phyloP scores from a whole-genome alignment of 768 basidiomycete genomes.

The Guyanaporus albipodus region DNA sequence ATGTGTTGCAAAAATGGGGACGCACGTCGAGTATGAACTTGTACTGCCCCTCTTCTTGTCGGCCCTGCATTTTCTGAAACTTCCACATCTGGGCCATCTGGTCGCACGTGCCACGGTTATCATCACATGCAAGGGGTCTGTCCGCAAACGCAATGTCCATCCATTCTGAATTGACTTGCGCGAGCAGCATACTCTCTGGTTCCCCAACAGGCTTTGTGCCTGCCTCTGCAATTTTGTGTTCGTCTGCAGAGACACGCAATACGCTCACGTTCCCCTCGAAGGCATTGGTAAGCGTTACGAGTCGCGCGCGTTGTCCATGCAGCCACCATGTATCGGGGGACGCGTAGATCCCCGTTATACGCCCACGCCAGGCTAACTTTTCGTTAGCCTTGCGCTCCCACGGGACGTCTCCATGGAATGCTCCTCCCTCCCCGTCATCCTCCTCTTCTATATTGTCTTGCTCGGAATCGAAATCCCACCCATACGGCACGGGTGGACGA shows the following conservation, averaged over 20 bases:
- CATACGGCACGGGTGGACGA: conserved; percentile 44
- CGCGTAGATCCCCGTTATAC: conserved; percentile 60
- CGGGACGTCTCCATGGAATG: conserved; percentile 46
- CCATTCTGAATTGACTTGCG: conserved; percentile 47
- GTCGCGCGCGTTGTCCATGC: conserved; percentile 45
- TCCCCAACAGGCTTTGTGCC: conserved; percentile 33
- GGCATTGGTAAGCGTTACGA: conserved; percentile 43
- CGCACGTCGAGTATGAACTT: conserved; percentile 59
- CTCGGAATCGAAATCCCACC: conserved; percentile 42
- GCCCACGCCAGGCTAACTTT: conserved; percentile 67
- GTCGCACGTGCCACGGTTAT: conserved; percentile 32
- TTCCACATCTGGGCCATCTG: conserved; percentile 45
- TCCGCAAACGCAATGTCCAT: conserved; percentile 61
- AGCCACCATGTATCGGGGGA: conserved; percentile 41
- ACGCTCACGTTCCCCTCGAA: conserved; percentile 38
- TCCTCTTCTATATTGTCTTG: not conserved
- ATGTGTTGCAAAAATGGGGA: not conserved
- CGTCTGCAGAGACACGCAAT: conserved; percentile 32
- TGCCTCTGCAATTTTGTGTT: conserved; percentile 20
- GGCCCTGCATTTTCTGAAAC: conserved; percentile 43
- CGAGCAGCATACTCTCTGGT: conserved; percentile 32
- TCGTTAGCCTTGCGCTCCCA: conserved; percentile 66
- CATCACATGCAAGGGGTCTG: conserved; percentile 39
- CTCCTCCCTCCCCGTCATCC: conserved; percentile 18
- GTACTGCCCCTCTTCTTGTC: conserved; percentile 50